Evolutionary conservation across 257 asterid genomes (phyloP), one percentile per base, ranked within the genome.

Genomic region (Solanum tarapatanum): DNA sequence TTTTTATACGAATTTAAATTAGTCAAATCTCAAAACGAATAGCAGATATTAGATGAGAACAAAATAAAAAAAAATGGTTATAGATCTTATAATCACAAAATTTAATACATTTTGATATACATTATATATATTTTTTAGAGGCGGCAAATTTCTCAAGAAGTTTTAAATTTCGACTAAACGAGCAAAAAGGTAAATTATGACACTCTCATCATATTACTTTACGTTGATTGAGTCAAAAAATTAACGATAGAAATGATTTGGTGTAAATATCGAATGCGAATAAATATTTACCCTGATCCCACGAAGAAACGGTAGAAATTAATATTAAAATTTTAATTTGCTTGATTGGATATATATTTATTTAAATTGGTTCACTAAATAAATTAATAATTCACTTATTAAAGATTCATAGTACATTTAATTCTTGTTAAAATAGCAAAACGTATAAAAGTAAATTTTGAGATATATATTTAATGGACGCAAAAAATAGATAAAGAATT

Each of bases 251-350:
- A 69, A 30, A 69, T 30, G 2, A 30, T 14, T 28, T 69, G 12
- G 3, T 30, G 23, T 69, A 69, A 69, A 69, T 30, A 69, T 13
- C 2, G 11, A 1, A 69, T 28, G 10, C 1, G 1, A 28, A 26
- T 1, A 26, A 68, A 0, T 66, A 5, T 26, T 1, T 68, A 28
- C 0, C n/a, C 7, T 51, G 2, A 26, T 12, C 0, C 1, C 1
- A 6, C 3, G 1, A n/a, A 64, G 16, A 9, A 24, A n/a, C 0
- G 4, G 3, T 64, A n/a, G 10, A 26, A 68, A 68, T 6, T 14
- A 69, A 14, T 9, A 28, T 69, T 4, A 69, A 69, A 69, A 28
- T n/a, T 6, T 12, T 37, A 23, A 12, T 39, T 11, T 76, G 24
- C 16, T 76, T 76, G 30, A 37, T 77, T 17, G 10, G 62, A 51